Evolutionary conservation across 208 protist species (phyloP), one percentile per base, ranked within the genome.

Genomic region (Trypanosomatidae sp.): DNA sequence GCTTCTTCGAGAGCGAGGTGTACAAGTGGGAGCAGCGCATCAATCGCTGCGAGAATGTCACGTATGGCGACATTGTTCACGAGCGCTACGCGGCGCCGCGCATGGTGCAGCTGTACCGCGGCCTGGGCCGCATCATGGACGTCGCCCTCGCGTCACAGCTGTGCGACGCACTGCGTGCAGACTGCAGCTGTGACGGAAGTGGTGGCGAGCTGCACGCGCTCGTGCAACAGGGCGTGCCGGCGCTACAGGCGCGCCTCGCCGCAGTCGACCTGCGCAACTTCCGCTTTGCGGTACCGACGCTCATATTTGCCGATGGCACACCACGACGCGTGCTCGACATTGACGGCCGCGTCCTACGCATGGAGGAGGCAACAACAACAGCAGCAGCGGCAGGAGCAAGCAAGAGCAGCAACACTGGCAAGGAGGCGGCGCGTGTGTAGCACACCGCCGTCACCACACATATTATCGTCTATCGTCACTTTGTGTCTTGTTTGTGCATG

Each of bases 1-100:
- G 74, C 6, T 92, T 80, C 48, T 92, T 92, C 46, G 73, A 92
- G 50, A 88, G 78, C 44, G 51, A 78, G 35, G 69, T 92, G 48
- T 62, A 63, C n/a, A 78, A 92, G 49, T 92, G 83, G 83, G 78
- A 92, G 66, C 78, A 92, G 64, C 87, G 87, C 63, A 67, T 92
- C 24, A 92, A 92, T 57, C 74, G 83, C 30, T 76, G 78, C 20
- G 83, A 92, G 53, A 63, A 74, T 22, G 84, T 88, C 58, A 58
- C 69, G 27, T 74, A 74, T 15, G 62, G 69, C 10, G 83, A 92
- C 39, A 81, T 44, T 48, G 75, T 71, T 16, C 76, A 92, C 51
- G 71, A 75, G 39, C 63, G 83, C 4, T 92, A 92, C 58, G 64
- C 61, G 10, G 71, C 83, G 6, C 78, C 78, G 30, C 72, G 83